Conservation (phyloP, 805 yeast genomes). For the Vanderwaltozyma yarrowii region DNA sequence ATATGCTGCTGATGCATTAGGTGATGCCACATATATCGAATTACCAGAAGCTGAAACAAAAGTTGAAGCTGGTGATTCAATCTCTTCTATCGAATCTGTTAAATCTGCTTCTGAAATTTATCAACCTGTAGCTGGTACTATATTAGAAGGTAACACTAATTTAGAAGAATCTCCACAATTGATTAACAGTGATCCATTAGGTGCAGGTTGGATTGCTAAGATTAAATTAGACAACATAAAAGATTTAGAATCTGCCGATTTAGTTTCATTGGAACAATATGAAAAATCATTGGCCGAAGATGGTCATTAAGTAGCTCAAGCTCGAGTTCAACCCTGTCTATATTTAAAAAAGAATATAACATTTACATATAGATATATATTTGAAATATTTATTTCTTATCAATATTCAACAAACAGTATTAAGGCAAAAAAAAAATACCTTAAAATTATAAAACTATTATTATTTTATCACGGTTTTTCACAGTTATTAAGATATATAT, state of each 20-base stretch:
- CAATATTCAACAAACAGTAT: too few species aligned
- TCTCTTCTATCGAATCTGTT: slow-evolving; percentile 92
- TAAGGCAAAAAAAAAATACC: too few species aligned
- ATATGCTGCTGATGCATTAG: slow-evolving; percentile 93
- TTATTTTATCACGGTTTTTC: too few species aligned
- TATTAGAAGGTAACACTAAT: slow-evolving; percentile 57
- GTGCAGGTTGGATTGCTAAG: slow-evolving; percentile 88
- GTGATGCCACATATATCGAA: slow-evolving; percentile 93
- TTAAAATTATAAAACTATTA: too few species aligned
- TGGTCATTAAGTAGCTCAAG: slow-evolving; percentile 14
- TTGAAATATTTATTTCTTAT: not conserved
- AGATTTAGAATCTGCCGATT: slow-evolving; percentile 37
- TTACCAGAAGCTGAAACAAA: slow-evolving; percentile 63
- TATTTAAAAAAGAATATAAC: too few species aligned
- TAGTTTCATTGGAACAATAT: slow-evolving; percentile 48
- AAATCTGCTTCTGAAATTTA: slow-evolving; percentile 91
- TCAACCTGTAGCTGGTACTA: slow-evolving; percentile 72
- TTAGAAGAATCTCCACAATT: slow-evolving; percentile 65
- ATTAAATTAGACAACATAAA: slow-evolving; percentile 44
- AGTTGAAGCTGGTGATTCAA: slow-evolving; percentile 62
- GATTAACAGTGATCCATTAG: slow-evolving; percentile 84
- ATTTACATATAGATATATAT: too few species aligned
- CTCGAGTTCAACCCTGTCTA: too few species aligned
- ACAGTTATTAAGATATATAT: too few species aligned
- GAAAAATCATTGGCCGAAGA: slow-evolving; percentile 48